Percentiles rank a stretch among this genome's conserved stretches.
Conservation (phyloP, 2,329 filamentous ascomycete species). For the Xylariaceae sp. region DNA sequence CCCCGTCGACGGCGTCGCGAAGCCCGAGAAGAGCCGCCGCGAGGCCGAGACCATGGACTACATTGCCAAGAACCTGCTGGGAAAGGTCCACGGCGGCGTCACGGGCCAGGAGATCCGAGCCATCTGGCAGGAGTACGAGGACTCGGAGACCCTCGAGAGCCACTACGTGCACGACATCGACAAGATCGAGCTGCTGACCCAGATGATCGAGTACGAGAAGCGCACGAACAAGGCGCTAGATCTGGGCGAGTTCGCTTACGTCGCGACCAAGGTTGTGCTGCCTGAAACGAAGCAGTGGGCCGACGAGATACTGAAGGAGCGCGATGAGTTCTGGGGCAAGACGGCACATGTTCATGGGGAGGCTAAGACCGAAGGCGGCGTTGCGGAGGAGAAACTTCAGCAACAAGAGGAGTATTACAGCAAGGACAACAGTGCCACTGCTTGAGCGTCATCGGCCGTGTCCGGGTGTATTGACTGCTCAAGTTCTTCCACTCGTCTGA, state of each 20-base stretch:
- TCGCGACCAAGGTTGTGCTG: slow-evolving; percentile 67
- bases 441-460: slow-evolving; percentile 7
- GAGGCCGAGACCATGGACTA: slow-evolving; percentile 92
- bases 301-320: slow-evolving; percentile 69
- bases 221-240: slow-evolving; percentile 62
- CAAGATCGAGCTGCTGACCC: slow-evolving; percentile 90
- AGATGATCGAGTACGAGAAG: slow-evolving; percentile 96
- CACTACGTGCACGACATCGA: slow-evolving; percentile 94
- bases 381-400: slow-evolving; percentile 34
- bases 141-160: slow-evolving; percentile 76
- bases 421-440: slow-evolving; percentile 11
- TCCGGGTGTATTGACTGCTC: too few species aligned
- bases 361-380: slow-evolving; percentile 37
- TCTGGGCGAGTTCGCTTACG: slow-evolving; percentile 81
- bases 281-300: slow-evolving; percentile 80
- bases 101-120: slow-evolving; percentile 68
- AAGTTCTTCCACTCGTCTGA: not conserved
- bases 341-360: slow-evolving; percentile 47
- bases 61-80: slow-evolving; percentile 69
- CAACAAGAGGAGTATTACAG: slow-evolving; percentile 51
- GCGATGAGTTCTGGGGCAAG: slow-evolving; percentile 66
- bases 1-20: slow-evolving; percentile 79
- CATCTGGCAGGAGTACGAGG: slow-evolving; percentile 96
- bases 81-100: slow-evolving; percentile 66
- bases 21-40: slow-evolving; percentile 82